A percentile compares a stretch with the other conserved stretches of the same genome.
These are phyloP conservation scores for Haberlea rhodopensis DNA, from an alignment of 257 asterid species.

Conservation along the genomic window DNA sequence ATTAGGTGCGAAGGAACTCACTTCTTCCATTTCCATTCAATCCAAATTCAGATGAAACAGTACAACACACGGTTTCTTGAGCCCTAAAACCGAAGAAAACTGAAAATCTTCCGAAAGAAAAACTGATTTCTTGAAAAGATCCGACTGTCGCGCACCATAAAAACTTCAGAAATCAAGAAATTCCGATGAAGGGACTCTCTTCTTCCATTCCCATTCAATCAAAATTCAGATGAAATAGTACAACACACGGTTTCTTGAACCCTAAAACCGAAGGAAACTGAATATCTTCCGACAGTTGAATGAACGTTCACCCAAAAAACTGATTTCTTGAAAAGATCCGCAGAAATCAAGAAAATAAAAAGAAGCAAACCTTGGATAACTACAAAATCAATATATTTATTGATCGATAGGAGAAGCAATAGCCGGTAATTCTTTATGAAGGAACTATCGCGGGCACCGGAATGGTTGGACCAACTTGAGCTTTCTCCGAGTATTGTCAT, in stretches of 20 bases:
- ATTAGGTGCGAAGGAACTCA: conserved; percentile 25
- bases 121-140: neutral
- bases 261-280: neutral
- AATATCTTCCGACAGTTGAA: conserved; percentile 7
- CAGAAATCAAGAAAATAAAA: neutral
- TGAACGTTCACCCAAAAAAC: too few relatives aligned
- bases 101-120: conserved; percentile 6
- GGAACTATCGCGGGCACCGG: too few relatives aligned
- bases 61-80: conserved; percentile 1
- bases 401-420: too few relatives aligned
- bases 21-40: conserved; percentile 44
- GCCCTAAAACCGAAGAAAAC: neutral
- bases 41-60: conserved; percentile 17
- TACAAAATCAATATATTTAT: too few relatives aligned
- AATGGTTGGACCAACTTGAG: too few relatives aligned
- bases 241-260: conserved; percentile 5
- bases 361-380: too few relatives aligned
- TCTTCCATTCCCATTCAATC: conserved; percentile 43
- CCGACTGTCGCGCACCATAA: neutral
- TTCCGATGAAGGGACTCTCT: conserved; percentile 27
- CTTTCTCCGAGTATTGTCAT: too few relatives aligned
- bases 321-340: neutral
- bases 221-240: conserved; percentile 15
- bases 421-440: too few relatives aligned
- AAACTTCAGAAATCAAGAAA: neutral